Base-by-base conservation (phyloP, 352 stramenopile species). In the Phytophthora chlamydospora region DNA sequence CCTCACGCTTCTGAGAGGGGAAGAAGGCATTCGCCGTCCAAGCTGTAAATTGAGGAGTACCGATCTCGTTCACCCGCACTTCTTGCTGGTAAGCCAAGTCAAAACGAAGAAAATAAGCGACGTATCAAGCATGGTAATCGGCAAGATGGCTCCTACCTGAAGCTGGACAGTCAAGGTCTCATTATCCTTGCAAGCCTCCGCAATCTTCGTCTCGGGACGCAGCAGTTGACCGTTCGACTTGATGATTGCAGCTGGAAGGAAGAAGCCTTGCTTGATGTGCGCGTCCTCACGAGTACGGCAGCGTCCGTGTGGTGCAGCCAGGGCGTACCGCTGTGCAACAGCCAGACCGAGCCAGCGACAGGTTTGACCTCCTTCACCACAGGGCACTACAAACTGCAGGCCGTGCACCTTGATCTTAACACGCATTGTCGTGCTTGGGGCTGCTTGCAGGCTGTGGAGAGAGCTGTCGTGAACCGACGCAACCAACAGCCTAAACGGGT, bases 281-380 rank as follows among this genome's bases (percentile, higher is more conserved):
- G 80, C 77, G 29, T 92, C 80, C 58, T 93, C 83, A 19, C 84
- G 77, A 21, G 84, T 93, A 11, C 86, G 83, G 48, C 71, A 88
- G 24, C 84, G 83, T 6, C 84, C 85, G 19, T 93, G 85, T 2
- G 83, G 83, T 5, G 74, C 72, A 36, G 69, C 67, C 2, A 92
- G 57, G 32, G 88, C 73, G 50, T 95, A 95, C 34, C 84, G 78
- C 51, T 96, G 88, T 3, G 83, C 85, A 16, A 84, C 86, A 19
- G 73, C 86, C 9, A 94, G 73, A 1, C 85, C 85, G n/a, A 96
- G 82, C 88, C 88, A 95, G 43, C 91, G 91, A 68, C 91, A 69
- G 27, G 64, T 86, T 70, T 96, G 87, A 19, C 49, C 59, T 12
- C 88, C 88, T 63, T 90, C 85, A 27, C 88, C 88, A 64, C 88